Evolutionary conservation across 1,139 yeast species (phyloP), one percentile per base, ranked within the genome.

Genomic region (Candida albicans): DNA sequence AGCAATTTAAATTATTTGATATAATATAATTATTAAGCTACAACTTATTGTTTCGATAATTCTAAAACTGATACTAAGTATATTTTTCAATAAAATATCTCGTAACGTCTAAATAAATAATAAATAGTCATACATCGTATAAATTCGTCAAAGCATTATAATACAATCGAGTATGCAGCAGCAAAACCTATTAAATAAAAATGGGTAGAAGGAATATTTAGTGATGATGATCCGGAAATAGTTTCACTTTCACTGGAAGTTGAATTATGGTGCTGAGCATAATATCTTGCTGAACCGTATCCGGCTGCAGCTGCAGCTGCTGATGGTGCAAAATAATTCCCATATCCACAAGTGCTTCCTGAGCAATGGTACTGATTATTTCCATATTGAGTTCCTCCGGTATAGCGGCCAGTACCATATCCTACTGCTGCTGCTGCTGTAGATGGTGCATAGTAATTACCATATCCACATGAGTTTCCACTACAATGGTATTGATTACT

Each of bases 241-340:
- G 22, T 18, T 18, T 5, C 5, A 12, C 4, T 14, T 8, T 9
- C 29, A 11, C 39, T 28, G 8, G 41, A 35, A 33, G 35, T 33
- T 18, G 22, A 18, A 18, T 18, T 18, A 18, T 18, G 22, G 22
- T 18, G 22, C 5, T 18, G 22, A 4, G 22, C 22, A 18, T 18
- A 18, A 18, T 18, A 18, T 4, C 22, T 18, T 18, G 22, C 22
- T 18, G 22, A 42, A 11, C 48, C 51, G 40, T 48, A 48, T 2
- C 51, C 51, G 8, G 51, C 51, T 8, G 46, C 47, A 7, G 51
- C 51, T 1, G 51, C 51, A 7, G 43, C 43, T 10, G 49, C 48
- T 6, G 50, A 42, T 7, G 51, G 51, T 1, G 51, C 51, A 35
- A 44, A 48, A 31, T 42, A 46, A 13, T 46, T 40, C 15, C 51